Percentiles rank a stretch among this genome's conserved stretches.
These are phyloP conservation scores for Corynespora cassiicola DNA, from an alignment of 2,329 filamentous ascomycete species.

Conservation along the genomic window DNA sequence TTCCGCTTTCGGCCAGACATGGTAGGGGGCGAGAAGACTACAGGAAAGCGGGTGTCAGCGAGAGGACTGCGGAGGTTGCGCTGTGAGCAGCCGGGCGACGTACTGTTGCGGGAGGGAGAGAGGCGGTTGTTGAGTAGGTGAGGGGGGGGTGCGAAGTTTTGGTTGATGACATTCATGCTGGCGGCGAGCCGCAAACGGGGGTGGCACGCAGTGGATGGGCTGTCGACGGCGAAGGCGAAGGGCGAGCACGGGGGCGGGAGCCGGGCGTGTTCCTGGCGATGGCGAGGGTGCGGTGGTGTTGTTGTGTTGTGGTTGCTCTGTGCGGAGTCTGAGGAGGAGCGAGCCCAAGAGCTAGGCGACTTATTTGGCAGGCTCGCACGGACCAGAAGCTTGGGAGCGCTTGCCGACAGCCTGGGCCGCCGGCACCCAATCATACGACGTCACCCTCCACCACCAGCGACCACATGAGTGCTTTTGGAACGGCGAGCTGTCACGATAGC, in stretches of 20 bases:
- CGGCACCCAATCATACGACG: too few relatives aligned
- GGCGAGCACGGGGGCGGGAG: background rate
- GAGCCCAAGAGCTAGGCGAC: constrained; percentile 9
- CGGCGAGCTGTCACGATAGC: too few relatives aligned
- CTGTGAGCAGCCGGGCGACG: constrained; percentile 32
- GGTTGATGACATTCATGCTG: constrained; percentile 67
- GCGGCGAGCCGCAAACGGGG: constrained; percentile 29
- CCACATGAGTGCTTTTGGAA: too few relatives aligned
- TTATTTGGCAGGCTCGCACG: constrained; percentile 4
- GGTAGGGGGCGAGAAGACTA: constrained; percentile 46
- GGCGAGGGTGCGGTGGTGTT: constrained; percentile 1
- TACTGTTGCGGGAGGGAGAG: constrained; percentile 67
- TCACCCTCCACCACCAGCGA: too few relatives aligned
- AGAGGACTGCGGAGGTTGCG: constrained; percentile 8
- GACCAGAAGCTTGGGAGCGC: too few relatives aligned
- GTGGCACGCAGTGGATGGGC: constrained; percentile 17
- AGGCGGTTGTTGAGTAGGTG: constrained; percentile 66
- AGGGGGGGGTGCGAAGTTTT: constrained; percentile 66
- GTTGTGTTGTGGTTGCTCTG: constrained; percentile 5
- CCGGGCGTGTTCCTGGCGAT: constrained; percentile 1
- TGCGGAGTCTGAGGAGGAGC: background rate
- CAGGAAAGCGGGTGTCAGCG: constrained; percentile 13
- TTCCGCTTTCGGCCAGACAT: constrained; percentile 78
- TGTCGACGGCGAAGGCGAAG: constrained; percentile 2
- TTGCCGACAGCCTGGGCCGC: too few relatives aligned